A percentile compares a stretch with the other conserved stretches of the same genome.
Conservation (phyloP, 306 rosid species). For the Cucumis sativus region DNA sequence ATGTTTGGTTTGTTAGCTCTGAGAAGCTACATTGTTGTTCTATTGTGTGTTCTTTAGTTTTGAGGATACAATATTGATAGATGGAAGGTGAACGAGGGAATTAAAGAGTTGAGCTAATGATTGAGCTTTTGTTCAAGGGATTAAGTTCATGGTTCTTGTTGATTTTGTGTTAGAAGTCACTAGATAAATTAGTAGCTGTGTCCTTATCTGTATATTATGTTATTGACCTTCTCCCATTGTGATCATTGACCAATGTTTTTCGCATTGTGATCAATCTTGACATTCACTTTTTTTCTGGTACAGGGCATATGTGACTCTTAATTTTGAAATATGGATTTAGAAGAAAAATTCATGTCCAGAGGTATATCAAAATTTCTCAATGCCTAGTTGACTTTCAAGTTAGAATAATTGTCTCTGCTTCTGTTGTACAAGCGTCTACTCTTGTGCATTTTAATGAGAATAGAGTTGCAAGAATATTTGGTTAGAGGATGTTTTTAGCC, state of each 20-base stretch:
- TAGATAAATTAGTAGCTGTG: not conserved
- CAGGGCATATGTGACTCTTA: constrained; percentile 22
- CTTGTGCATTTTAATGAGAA: not conserved
- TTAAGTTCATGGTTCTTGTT: not conserved
- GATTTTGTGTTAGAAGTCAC: not conserved
- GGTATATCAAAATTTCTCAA: constrained; percentile 30
- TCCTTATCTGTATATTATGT: not conserved
- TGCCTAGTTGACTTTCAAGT: not conserved
- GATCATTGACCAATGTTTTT: not conserved
- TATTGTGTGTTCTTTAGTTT: not conserved
- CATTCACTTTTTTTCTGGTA: constrained; percentile 3
- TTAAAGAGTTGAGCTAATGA: not conserved
- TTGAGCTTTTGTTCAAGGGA: not conserved
- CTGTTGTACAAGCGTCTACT: not conserved
- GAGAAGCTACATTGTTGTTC: constrained; percentile 1
- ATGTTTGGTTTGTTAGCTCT: not conserved
- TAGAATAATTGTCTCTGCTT: not conserved
- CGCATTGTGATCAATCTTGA: not conserved
- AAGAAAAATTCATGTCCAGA: constrained; percentile 51
- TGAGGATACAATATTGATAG: not conserved
- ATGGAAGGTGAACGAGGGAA: not conserved
- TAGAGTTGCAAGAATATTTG: not conserved
- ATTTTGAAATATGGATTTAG: constrained; percentile 39
- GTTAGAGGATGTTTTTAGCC: not conserved
- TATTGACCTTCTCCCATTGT: not conserved